Conservation (phyloP, 129 eudicot genomes). For the Saussurea involucrata region DNA sequence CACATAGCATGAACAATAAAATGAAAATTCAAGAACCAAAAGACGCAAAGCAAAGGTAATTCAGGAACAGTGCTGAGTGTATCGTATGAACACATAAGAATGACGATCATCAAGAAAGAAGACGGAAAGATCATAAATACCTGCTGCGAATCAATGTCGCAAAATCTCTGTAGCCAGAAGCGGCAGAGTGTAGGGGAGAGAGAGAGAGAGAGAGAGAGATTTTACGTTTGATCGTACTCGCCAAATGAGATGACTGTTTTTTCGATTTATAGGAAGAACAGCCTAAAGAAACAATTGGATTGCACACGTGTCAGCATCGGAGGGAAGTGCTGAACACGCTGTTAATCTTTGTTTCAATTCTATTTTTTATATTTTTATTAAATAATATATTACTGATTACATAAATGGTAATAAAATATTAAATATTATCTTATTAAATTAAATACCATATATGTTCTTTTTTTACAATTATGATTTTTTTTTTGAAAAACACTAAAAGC, state of each 20-base stretch:
- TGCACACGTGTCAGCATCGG: conserved; percentile 22
- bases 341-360: not conserved
- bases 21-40: conserved; percentile 13
- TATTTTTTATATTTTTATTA: not conserved
- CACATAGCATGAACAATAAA: not conserved
- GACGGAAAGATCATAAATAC: conserved; percentile 1
- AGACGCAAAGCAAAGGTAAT: not conserved
- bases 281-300: not conserved
- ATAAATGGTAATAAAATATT: not conserved
- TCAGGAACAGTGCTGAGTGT: not conserved
- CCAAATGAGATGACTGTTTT: conserved; percentile 19
- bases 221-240: conserved; percentile 18
- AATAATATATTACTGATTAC: not conserved
- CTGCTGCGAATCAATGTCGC: conserved; percentile 22
- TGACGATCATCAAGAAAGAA: not conserved
- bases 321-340: not conserved
- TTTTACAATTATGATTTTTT: too few species aligned
- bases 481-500: too few species aligned
- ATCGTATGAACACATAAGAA: not conserved
- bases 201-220: not conserved
- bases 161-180: conserved; percentile 1
- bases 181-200: not conserved
- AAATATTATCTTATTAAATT: not conserved
- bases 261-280: conserved; percentile 10
- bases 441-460: not conserved